Conservation (phyloP, 768 basidiomycete genomes). For the Psilocybe cyanescens region DNA sequence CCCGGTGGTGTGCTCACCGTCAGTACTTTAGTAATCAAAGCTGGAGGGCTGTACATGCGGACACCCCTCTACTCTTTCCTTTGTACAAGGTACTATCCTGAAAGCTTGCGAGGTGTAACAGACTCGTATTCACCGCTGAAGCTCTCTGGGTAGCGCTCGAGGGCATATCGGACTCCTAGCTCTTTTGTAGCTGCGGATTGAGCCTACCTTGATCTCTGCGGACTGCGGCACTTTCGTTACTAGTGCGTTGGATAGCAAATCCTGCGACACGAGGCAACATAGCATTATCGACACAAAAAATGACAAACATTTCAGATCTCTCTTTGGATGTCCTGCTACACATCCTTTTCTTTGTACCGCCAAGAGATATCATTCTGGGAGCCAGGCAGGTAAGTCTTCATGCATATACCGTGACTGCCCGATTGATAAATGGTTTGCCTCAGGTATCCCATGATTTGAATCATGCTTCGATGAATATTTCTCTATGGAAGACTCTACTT, state of each 20-base stretch:
- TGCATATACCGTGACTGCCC: background rate
- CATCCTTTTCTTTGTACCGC: background rate
- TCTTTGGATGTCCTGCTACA: background rate
- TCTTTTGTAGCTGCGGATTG: background rate
- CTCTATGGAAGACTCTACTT: background rate
- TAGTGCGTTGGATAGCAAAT: too few relatives aligned
- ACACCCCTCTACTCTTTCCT: too few relatives aligned
- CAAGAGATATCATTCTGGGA: background rate
- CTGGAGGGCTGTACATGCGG: too few relatives aligned
- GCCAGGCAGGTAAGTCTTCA: background rate
- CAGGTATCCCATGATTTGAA: background rate
- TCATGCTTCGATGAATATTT: background rate
- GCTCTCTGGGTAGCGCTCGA: background rate
- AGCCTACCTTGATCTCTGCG: background rate
- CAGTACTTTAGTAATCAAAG: too few relatives aligned
- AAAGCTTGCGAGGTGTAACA: too few relatives aligned
- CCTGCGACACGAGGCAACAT: background rate
- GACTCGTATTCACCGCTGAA: background rate
- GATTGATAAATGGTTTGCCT: background rate
- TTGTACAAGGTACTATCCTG: too few relatives aligned
- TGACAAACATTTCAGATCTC: background rate
- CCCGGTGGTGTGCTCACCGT: too few relatives aligned
- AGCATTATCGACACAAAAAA: background rate
- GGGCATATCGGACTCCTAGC: background rate
- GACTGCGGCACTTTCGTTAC: background rate